phyloP scores from a whole-genome alignment of 1,284 basidiomycete species.

The Phlebopus sp. region DNA sequence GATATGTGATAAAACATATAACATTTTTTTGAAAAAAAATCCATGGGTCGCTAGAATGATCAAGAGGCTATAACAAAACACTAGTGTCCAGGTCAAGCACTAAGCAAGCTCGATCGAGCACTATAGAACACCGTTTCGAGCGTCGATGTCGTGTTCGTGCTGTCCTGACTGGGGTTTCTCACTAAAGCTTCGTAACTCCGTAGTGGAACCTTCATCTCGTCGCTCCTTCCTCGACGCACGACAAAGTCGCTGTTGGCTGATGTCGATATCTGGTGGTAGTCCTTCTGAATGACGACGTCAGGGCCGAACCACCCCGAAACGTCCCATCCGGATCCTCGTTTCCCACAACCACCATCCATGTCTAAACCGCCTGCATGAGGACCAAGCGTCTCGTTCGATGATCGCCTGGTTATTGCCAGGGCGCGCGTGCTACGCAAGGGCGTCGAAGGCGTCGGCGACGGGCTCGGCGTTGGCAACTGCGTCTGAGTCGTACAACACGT shows the following conservation, averaged over 20 bases:
- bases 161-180: constrained; percentile 27
- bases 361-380: constrained; percentile 30
- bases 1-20: too few relatives aligned
- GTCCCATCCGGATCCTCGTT: constrained; percentile 34
- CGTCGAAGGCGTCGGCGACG: constrained; percentile 24
- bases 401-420: constrained; percentile 14
- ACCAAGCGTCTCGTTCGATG: constrained; percentile 23
- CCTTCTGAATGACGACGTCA: constrained; percentile 8
- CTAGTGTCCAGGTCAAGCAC: constrained; percentile 1
- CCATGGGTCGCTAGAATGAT: too few relatives aligned
- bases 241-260: background rate
- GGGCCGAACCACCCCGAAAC: constrained; percentile 33
- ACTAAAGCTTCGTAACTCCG: constrained; percentile 3
- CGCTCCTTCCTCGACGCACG: background rate
- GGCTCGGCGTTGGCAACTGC: constrained; percentile 27
- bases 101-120: constrained; percentile 28
- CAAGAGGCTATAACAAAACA: too few relatives aligned
- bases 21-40: too few relatives aligned
- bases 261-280: background rate
- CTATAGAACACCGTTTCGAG: constrained; percentile 28
- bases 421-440: background rate
- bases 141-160: constrained; percentile 23
- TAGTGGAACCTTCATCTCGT: constrained; percentile 17
- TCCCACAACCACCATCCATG: constrained; percentile 27
- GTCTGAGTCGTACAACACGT: constrained; percentile 4